Evolutionary conservation across 208 protist genomes (phyloP), one percentile per base, ranked within the genome.

Genomic region (Leishmania major): DNA sequence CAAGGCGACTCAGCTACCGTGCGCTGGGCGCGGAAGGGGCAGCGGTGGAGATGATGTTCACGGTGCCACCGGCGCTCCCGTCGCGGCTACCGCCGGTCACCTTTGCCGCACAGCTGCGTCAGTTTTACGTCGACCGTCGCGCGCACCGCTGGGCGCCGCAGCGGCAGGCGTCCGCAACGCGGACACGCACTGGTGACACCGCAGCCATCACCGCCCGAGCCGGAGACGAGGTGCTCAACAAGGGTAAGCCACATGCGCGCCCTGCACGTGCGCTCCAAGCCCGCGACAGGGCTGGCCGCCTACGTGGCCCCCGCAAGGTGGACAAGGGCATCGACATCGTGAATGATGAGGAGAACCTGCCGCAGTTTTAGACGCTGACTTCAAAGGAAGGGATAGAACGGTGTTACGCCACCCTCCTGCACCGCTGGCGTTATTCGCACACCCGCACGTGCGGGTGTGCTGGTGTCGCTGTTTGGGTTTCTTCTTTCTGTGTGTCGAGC

Each of bases 11-110:
- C 8, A 87, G 83, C 43, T 28, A 74, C 19, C 82, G 73, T 28
- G 81, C 87, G 17, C 73, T 87, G 64, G 73, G 73, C 8, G 73
- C 69, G 5, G 82, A 91, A 70, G 88, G 88, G 7, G 85, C 85
- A 3, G 77, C 86, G 43, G 78, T 91, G 40, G 91, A 96, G 76
- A 84, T 91, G 76, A 80, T 88, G 64, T 96, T 96, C 83, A 87
- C 90, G 4, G 74, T 91, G 43, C 93, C 93, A 31, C 74, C 90
- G 2, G 79, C 91, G 17, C 84, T 96, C 70, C 93, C 93, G 31
- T 92, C 90, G 59, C 82, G 88, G 78, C 80, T 96, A 47, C 93
- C 93, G 43, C 75, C 91, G 2, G 75, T 75, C 15, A 67, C 84
- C 43, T 92, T 87, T 40, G 59, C 73, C 2, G 35, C 45, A 1